Percentiles rank a stretch among this genome's conserved stretches.
Conservation (phyloP, 1,284 basidiomycete species). For the Moesziomyces sp. region DNA sequence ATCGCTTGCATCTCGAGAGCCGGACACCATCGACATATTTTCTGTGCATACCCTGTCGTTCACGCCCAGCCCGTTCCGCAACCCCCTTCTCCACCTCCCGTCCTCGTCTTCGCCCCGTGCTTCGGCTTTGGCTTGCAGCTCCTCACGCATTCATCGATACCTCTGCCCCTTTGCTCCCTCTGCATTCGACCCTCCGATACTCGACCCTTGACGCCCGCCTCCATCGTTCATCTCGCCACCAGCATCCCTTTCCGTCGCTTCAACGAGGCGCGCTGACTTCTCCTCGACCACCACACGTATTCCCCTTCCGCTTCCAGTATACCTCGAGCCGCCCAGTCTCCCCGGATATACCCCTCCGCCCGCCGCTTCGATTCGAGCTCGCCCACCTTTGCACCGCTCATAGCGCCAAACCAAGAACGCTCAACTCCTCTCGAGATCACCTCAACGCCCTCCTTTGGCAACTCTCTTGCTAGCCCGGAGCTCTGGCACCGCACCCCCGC, state of each 20-base stretch:
- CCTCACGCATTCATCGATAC: slow-evolving; percentile 21
- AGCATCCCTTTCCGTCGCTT: background rate
- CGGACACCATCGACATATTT: slow-evolving; percentile 7
- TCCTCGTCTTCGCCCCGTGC: slow-evolving; percentile 2
- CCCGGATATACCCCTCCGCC: slow-evolving; percentile 16
- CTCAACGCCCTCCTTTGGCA: slow-evolving; percentile 2
- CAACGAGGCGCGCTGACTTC: slow-evolving; percentile 1
- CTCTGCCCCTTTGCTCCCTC: slow-evolving; percentile 6
- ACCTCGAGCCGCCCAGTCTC: slow-evolving; percentile 14
- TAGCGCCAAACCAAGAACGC: background rate
- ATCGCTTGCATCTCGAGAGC: background rate
- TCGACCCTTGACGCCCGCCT: too few species aligned
- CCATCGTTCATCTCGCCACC: background rate
- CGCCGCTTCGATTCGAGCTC: slow-evolving; percentile 1
- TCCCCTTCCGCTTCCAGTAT: slow-evolving; percentile 8
- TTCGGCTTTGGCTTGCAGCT: slow-evolving; percentile 10
- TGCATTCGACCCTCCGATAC: background rate
- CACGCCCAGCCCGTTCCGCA: slow-evolving; percentile 1
- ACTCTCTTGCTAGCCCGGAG: slow-evolving; percentile 21
- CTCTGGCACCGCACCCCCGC: slow-evolving; percentile 10
- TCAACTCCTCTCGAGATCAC: background rate
- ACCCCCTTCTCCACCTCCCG: background rate
- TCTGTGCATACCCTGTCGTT: slow-evolving; percentile 13
- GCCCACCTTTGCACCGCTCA: background rate
- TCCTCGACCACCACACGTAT: slow-evolving; percentile 10